Conservation (phyloP, 169 alveolate genomes). For the Plasmodium reichenowi region DNA sequence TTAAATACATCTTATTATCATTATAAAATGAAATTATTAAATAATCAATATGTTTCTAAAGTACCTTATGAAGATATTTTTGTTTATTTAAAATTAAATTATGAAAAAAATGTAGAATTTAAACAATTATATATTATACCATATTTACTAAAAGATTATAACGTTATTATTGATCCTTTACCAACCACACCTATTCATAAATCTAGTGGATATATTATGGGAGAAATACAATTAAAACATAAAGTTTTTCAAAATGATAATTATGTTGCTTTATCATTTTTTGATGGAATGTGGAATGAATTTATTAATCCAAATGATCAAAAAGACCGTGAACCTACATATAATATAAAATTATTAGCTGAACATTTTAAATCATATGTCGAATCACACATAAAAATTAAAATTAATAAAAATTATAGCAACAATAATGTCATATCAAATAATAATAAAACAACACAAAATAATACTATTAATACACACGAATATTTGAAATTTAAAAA, state of each 20-base stretch:
- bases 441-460: neutral
- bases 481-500: conserved; percentile 40
- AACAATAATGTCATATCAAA: neutral
- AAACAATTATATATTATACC: conserved; percentile 67
- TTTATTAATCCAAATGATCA: conserved; percentile 7
- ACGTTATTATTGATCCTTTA: conserved; percentile 68
- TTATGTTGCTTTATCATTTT: conserved; percentile 55
- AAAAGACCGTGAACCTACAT: neutral
- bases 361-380: conserved; percentile 60
- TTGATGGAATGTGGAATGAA: conserved; percentile 74
- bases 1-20: conserved; percentile 64
- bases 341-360: conserved; percentile 60
- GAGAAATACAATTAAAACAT: conserved; percentile 73
- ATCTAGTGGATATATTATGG: conserved; percentile 73
- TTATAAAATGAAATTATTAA: conserved; percentile 61
- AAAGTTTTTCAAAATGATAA: conserved; percentile 71
- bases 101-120: conserved; percentile 68
- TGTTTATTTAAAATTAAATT: conserved; percentile 62
- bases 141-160: conserved; percentile 51
- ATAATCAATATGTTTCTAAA: conserved; percentile 49
- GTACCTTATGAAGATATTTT: conserved; percentile 75
- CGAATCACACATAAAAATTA: conserved; percentile 70
- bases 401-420: conserved; percentile 25
- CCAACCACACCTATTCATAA: conserved; percentile 72
- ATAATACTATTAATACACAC: neutral